A percentile compares a stretch with the other conserved stretches of the same genome.
phyloP scores from a whole-genome alignment of 495 filamentous ascomycete genomes.

The Aspergillus baeticus region DNA sequence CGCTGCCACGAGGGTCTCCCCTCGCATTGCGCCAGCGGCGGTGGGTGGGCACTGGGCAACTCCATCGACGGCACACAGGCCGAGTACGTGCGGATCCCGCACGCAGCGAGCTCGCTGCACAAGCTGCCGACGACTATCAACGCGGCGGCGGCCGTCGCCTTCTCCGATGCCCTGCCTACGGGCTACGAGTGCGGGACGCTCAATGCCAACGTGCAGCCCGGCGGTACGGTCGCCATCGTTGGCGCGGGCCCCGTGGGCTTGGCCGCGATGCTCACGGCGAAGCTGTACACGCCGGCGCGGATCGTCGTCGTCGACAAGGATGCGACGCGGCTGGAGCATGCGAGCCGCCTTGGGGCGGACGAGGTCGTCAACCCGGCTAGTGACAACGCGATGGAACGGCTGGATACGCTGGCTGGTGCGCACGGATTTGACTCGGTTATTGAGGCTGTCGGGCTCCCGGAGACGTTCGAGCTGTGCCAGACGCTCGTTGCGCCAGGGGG shows the following conservation, averaged over 20 bases:
- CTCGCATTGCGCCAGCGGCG: not conserved
- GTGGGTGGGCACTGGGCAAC: too few relatives aligned
- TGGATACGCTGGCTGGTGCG: slow-evolving; percentile 37
- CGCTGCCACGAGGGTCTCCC: slow-evolving; percentile 18
- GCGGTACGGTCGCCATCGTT: slow-evolving; percentile 43
- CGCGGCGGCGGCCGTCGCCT: slow-evolving; percentile 19
- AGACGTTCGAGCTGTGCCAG: slow-evolving; percentile 43
- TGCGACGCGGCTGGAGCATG: slow-evolving; percentile 38
- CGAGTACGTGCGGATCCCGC: slow-evolving; percentile 31
- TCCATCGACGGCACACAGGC: not conserved
- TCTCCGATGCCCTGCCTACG: slow-evolving; percentile 28
- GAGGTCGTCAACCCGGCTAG: slow-evolving; percentile 25
- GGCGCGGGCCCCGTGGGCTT: slow-evolving; percentile 52
- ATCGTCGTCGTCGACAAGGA: slow-evolving; percentile 45
- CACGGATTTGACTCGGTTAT: slow-evolving; percentile 51
- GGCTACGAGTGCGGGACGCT: slow-evolving; percentile 46
- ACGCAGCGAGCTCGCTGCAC: slow-evolving; percentile 37
- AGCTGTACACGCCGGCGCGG: slow-evolving; percentile 39
- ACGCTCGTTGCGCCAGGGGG: slow-evolving; percentile 47
- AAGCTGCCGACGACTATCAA: slow-evolving; percentile 32
- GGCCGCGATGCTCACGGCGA: slow-evolving; percentile 43
- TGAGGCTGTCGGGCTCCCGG: slow-evolving; percentile 48
- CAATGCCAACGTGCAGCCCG: slow-evolving; percentile 40
- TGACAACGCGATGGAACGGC: slow-evolving; percentile 25
- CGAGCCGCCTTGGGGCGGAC: slow-evolving; percentile 41